Evolutionary conservation across 768 basidiomycete species (phyloP), one percentile per base, ranked within the genome.

Genomic region (Xerocomus spinulosus): DNA sequence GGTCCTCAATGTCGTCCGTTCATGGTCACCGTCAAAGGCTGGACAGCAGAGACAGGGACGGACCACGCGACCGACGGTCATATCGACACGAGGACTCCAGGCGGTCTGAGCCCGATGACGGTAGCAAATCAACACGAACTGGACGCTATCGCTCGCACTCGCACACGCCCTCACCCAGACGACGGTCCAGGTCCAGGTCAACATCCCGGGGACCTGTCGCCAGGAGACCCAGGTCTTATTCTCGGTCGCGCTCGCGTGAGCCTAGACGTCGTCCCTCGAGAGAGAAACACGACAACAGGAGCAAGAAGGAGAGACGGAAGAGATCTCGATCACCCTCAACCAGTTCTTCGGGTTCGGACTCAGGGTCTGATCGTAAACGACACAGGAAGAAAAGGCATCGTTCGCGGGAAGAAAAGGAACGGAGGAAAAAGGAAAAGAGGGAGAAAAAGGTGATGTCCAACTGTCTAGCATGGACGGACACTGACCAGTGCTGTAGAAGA

Each of bases 361-460:
- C 67, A 48, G 57, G 54, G 56, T 58, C 67, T 41, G 68, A 69
- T 51, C 61, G 46, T n/a, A 69, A 53, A 52, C 66, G 55, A 37
- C 73, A 69, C 54, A 77, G 63, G 60, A 70, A 74, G 57, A 77
- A 79, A 61, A 58, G 76, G 59, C 66, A 66, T 40, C 67, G 74
- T 42, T 70, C 73, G 60, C 71, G 74, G 12, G 69, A 70, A 49
- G 71, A 74, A 56, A 68, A 71, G 66, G 77, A 76, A 62, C 77
- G 77, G 59, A 74, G 73, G 60, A 74, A 78, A 69, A 78, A 72
- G 57, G 79, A 82, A 52, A 86, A 79, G 72, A 85, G 83, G 61
- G 85, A 84, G 42, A 83, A 82, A 62, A 85, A 82, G 68, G 82
- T 76, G 46, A 73, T 65, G 10, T 48, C 24, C 39, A 33, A 43